Evolutionary conservation across 805 yeast genomes (phyloP), one percentile per base, ranked within the genome.

Genomic region (Hemisphaericaspora nanyangensis): DNA sequence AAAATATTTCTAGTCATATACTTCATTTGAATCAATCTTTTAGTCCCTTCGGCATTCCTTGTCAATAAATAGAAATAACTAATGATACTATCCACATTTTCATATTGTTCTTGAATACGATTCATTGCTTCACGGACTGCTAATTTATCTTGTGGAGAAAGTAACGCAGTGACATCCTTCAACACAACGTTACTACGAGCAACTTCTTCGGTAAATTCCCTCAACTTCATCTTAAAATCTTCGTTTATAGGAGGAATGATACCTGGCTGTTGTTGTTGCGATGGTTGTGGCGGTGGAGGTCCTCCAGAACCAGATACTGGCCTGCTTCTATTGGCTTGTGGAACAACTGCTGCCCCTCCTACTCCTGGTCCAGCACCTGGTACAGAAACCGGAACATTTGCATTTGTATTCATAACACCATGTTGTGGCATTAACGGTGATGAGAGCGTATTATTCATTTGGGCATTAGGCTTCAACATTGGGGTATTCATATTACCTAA

Each of bases 31-130:
- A 89, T 72, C 43, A 89, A 74, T 48, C 85, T 76, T 51, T 78
- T 80, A 1, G 95, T 83, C 7, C 86, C 90, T 35, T 80, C 85
- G 35, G 72, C 74, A 56, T 84, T 85, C 50, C 82, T 79, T 1
- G 95, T 84, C 44, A 86, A 68, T 42, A 83, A 74, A 54, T 77
- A 88, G 51, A 85, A 86, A 53, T 85, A 80, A 27, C 95, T 88
- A 29, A 86, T 78, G 31, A 88, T 69, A 44, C 82, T 82, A 54
- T 87, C 95, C 13, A 84, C 82, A 45, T 82, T 74, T 27, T 79
- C 72, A 58, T 76, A 79, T 46, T 83, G 71, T 50, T 78, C 83
- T 24, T 85, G 69, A 22, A 77, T 67, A 30, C 69, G 71, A 31
- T 66, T 69, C 49, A 79, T 71, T 18, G 76, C 70, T 16, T 79